Base-by-base conservation (phyloP, 768 basidiomycete species). In the Lyophyllum shimeji region DNA sequence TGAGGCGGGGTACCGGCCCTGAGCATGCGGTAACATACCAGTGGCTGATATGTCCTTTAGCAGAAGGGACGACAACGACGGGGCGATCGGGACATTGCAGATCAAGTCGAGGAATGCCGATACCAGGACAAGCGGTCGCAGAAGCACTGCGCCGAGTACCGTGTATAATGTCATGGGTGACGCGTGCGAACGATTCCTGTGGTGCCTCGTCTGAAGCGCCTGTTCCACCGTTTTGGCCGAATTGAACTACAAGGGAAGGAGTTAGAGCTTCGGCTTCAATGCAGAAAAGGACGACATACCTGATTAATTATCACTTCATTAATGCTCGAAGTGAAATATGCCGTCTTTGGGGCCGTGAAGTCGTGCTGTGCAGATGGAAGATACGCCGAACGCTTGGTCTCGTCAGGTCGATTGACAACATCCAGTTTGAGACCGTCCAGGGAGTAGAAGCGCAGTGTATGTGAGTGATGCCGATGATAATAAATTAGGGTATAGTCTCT, bases 391-490 rank as follows among this genome's bases (percentile, higher is more conserved):
- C 54, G 67, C 31, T 51, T 53, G 13, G 50, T 34, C 31, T 21
- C 44, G 47, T 56, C 58, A 25, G 24, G 43, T 5, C 62, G 51
- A 52, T 33, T 44, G 42, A 66, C 12, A 21, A 68, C 29, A 62
- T 70, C 59, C 37, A 70, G 66, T 12, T 63, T 56, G 9, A 75
- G 64, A 3, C 71, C 67, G 47, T 78, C 73, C 20, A 88, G 66
- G 0, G 82, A 70, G 61, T 91, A 86, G 59, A 87, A 90, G n/a
- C 87, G 80, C 56, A 90, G 71, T 3, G 83, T 81, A 6, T 71
- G 67, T 17, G 74, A 68, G n/a, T 75, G 65, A 37, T 87, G 86
- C 12, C 82, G 79, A 44, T 69, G 66, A 64, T 87, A 90, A 49
- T 77, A 72, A 37, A 86, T 73, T 34, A 82, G 29, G 55, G 54